Evolutionary conservation across 257 asterid genomes (phyloP), one percentile per base, ranked within the genome.

Genomic region (Salvia rosmarinus): DNA sequence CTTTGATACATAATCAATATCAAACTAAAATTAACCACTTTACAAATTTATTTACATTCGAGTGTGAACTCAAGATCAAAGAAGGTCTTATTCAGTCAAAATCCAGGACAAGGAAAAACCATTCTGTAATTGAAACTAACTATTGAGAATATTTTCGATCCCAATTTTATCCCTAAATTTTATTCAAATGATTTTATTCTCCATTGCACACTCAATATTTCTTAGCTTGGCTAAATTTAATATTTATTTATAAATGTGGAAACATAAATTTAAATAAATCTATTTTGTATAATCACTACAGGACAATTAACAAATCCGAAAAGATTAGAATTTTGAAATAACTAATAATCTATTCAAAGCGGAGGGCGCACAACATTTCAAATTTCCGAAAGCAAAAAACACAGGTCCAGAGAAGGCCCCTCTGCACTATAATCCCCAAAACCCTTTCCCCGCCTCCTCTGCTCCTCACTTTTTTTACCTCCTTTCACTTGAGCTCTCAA

Each of bases 401-500:
- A 7, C 13, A 23, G 77, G 70, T 12, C 66, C 67, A 50, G 28
- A 6, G 25, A 64, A 44, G 44, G 52, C n/a, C 52, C 60, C 10
- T 3, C 56, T 55, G 16, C 74, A 75, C 79, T 60, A 75, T 75
- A 59, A 40, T 28, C 6, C 49, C 57, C 73, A 1, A 69, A 76
- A 55, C 68, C 80, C 68, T 43, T 64, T 52, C 80, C 52, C 71
- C 64, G 46, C 65, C 60, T 21, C 71, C 47, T 9, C 64, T 46
- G 58, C 60, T 21, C 71, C 47, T 9, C 23, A 11, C 39, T 25
- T 35, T 61, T 70, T 61, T 70, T 64, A 73, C 77, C 73, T 46
- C 77, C 77, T 76, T 51, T 32, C 76, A 69, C 62, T 62, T 32
- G 14, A 49, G 23, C 69, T 50, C 51, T 75, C 60, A 58, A 76